phyloP scores from a whole-genome alignment of 2,329 filamentous ascomycete species.

The Calonectria montana region DNA sequence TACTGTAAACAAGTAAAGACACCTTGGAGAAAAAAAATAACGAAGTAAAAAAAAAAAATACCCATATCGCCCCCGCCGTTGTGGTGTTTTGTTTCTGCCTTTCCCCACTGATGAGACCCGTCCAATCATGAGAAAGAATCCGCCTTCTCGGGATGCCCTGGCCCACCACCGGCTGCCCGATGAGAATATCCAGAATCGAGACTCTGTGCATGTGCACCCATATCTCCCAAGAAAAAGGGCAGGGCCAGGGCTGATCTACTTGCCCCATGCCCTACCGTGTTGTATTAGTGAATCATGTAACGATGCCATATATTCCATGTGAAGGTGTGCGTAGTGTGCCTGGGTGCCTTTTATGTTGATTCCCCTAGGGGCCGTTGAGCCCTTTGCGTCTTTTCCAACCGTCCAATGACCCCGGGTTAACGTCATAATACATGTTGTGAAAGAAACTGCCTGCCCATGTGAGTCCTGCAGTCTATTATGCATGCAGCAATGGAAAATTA shows the following conservation, averaged over 20 bases:
- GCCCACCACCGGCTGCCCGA: constrained; percentile 20
- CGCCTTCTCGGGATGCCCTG: constrained; percentile 3
- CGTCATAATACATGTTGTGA: constrained; percentile 33
- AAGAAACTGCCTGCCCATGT: constrained; percentile 10
- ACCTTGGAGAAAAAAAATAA: constrained; percentile 18
- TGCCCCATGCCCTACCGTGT: constrained; percentile 7
- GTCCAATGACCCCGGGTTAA: constrained; percentile 21
- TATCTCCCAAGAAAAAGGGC: constrained; percentile 21
- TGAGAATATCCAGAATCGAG: constrained; percentile 25
- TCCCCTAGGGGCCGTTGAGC: constrained; percentile 12
- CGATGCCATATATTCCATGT: constrained; percentile 34
- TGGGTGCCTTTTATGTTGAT: constrained; percentile 21
- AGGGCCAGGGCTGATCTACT: constrained; percentile 4
- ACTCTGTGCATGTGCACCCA: constrained; percentile 21
- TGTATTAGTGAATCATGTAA: constrained; percentile 35
- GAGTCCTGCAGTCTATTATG: background rate
- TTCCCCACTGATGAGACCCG: constrained; percentile 12
- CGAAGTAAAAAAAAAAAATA: constrained; percentile 18
- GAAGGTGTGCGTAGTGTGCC: constrained; percentile 29
- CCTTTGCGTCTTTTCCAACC: constrained; percentile 11
- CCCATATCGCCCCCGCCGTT: constrained; percentile 20
- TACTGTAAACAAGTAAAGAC: constrained; percentile 21
- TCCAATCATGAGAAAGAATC: constrained; percentile 11
- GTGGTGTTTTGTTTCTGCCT: constrained; percentile 18
- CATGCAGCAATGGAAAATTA: constrained; percentile 24